Conservation (phyloP, 2,329 filamentous ascomycete genomes). For the Cladosporium halotolerans region DNA sequence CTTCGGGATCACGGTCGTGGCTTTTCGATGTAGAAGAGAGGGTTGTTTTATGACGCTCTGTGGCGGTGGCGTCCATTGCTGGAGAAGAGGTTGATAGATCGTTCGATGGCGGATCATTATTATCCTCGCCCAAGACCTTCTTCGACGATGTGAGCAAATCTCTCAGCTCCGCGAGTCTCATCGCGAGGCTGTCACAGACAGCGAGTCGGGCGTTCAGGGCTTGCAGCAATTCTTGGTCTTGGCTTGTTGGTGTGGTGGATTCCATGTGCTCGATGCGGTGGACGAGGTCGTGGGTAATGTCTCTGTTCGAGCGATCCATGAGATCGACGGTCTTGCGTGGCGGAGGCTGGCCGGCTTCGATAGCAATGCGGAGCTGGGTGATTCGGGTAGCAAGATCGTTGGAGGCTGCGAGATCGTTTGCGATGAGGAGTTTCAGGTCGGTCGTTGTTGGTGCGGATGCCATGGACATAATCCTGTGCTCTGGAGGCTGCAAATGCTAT, state of each 20-base stretch:
- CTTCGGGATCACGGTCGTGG: neutral
- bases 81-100: too few relatives aligned
- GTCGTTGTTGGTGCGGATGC: constrained; percentile 12
- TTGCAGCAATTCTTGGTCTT: constrained; percentile 21
- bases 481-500: too few relatives aligned
- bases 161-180: constrained; percentile 18
- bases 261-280: constrained; percentile 22
- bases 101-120: too few relatives aligned
- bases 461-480: neutral
- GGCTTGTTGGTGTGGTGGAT: constrained; percentile 10
- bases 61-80: too few relatives aligned
- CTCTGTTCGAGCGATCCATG: constrained; percentile 18
- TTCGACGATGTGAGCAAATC: constrained; percentile 9
- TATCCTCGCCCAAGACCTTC: neutral
- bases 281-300: constrained; percentile 20
- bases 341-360: constrained; percentile 12
- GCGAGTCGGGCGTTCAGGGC: constrained; percentile 19
- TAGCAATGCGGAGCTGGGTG: constrained; percentile 16
- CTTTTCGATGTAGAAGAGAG: too few relatives aligned
- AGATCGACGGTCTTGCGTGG: constrained; percentile 4
- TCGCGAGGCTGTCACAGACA: constrained; percentile 19
- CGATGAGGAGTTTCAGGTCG: constrained; percentile 18
- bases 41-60: too few relatives aligned
- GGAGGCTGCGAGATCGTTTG: constrained; percentile 18
- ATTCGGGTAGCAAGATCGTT: constrained; percentile 19